Evolutionary conservation across 2,329 filamentous ascomycete species (phyloP), one percentile per base, ranked within the genome.

Genomic region (Davidsoniella eucalypti): DNA sequence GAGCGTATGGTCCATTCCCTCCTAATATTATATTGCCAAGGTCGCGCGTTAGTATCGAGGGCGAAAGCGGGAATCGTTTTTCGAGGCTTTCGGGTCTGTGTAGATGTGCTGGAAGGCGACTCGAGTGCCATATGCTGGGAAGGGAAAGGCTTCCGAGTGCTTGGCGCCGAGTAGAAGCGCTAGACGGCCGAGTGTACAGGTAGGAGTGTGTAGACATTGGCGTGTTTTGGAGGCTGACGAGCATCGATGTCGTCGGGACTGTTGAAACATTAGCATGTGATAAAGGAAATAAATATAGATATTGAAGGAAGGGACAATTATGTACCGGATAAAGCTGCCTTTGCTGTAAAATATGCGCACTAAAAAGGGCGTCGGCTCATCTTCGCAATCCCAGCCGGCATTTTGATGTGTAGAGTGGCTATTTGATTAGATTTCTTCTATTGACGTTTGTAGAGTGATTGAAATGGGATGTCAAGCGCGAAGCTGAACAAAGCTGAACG

Each of bases 101-200:
- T 84, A 94, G 49, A 95, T 78, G 16, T 94, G 75, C 44, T 88
- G 82, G 66, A 92, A 96, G 54, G 78, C 80, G n/a, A 95, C 72
- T 49, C 90, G 79, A 7, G 87, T 90, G 54, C 90, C 88, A 39
- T 87, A 73, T 5, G 81, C 76, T 0, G 84, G 84, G 37, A 73
- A 69, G 0, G 87, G 86, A 2, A 94, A 73, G 17, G 87, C 67
- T 2, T 70, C 66, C 0, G 84, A 82, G 45, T 63, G 70, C 1
- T 82, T 73, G 47, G 76, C 75, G 44, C 77, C 75, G 51, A 96
- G 74, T 49, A 90, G 80, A 51, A 84, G 77, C 18, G 83, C 80
- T 36, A 96, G 78, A 64, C 95, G 87, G 56, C 75, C 71, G 21
- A 96, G 73, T 2, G 84, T 87, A 66, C 84, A 90, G 58, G 76